A percentile compares a stretch with the other conserved stretches of the same genome.
These are phyloP conservation scores for Dichomitus squalens DNA, from an alignment of 1,284 basidiomycete genomes.

Conservation along the genomic window DNA sequence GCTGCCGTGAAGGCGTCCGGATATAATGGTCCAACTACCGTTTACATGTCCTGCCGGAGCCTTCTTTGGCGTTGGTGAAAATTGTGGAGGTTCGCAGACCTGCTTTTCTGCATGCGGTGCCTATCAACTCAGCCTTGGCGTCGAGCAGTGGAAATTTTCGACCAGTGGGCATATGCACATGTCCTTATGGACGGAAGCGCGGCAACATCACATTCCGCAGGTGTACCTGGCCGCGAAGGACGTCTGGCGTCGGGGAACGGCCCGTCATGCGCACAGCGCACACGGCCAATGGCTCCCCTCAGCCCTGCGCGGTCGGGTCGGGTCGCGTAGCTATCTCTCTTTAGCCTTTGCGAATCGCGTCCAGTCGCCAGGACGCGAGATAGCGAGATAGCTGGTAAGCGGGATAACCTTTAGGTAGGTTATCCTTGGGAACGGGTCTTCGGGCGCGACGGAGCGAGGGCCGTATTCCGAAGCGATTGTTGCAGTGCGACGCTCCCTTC, in stretches of 20 bases:
- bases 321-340: background rate
- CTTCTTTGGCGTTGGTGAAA: background rate
- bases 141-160: background rate
- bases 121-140: background rate
- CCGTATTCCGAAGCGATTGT: slow-evolving; percentile 1
- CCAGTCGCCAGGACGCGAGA: slow-evolving; percentile 4
- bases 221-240: background rate
- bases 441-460: slow-evolving; percentile 1
- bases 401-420: slow-evolving; percentile 2
- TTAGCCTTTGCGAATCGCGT: slow-evolving; percentile 21
- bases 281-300: background rate
- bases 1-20: background rate
- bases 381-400: background rate
- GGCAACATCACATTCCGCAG: background rate
- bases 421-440: background rate
- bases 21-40: background rate
- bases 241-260: background rate
- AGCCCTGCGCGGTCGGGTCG: background rate
- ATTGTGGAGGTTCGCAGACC: background rate
- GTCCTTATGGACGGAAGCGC: background rate
- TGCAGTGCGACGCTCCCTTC: background rate
- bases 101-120: background rate
- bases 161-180: background rate
- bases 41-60: background rate
- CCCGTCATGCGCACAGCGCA: background rate